Evolutionary conservation across 768 basidiomycete species (phyloP).

Genomic region (Suillus luteus): DNA sequence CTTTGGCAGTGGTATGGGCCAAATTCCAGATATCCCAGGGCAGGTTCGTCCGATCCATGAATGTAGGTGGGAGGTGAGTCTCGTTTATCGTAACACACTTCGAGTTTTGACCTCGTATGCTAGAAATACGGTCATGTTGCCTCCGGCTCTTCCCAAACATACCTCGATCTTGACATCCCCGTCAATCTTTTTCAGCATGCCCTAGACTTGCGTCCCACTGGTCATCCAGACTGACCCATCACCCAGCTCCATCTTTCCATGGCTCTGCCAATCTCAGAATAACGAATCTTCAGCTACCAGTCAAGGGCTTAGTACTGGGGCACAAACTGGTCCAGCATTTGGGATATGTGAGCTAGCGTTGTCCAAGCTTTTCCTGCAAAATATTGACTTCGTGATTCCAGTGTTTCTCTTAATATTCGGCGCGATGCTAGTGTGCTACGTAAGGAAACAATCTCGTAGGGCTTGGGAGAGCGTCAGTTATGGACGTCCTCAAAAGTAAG

Average conservation of each 20-base stretch:
- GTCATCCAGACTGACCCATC: too few relatives aligned
- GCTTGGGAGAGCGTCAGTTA: slow-evolving; percentile 4
- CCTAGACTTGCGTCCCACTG: too few relatives aligned
- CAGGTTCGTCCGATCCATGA: slow-evolving; percentile 33
- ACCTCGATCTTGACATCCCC: too few relatives aligned
- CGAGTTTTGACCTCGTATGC: too few relatives aligned
- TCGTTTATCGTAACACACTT: too few relatives aligned
- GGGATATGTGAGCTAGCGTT: slow-evolving; percentile 23
- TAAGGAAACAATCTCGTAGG: slow-evolving; percentile 14
- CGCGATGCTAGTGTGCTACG: slow-evolving; percentile 10
- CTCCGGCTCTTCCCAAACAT: too few relatives aligned
- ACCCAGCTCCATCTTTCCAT: too few relatives aligned
- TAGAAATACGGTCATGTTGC: too few relatives aligned
- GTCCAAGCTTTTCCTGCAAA: neutral
- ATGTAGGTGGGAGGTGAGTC: too few relatives aligned
- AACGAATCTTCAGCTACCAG: slow-evolving; percentile 7
- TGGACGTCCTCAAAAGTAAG: slow-evolving; percentile 12
- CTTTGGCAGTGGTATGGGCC: slow-evolving; percentile 45
- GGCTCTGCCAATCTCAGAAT: too few relatives aligned
- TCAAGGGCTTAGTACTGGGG: slow-evolving; percentile 18
- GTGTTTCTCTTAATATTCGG: slow-evolving; percentile 13
- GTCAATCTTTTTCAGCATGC: too few relatives aligned
- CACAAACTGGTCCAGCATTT: slow-evolving; percentile 29
- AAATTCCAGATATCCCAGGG: slow-evolving; percentile 46
- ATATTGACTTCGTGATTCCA: neutral